These are phyloP conservation scores for Physaria fendleri DNA, from an alignment of 345 rosid genomes.

Conservation along the genomic window DNA sequence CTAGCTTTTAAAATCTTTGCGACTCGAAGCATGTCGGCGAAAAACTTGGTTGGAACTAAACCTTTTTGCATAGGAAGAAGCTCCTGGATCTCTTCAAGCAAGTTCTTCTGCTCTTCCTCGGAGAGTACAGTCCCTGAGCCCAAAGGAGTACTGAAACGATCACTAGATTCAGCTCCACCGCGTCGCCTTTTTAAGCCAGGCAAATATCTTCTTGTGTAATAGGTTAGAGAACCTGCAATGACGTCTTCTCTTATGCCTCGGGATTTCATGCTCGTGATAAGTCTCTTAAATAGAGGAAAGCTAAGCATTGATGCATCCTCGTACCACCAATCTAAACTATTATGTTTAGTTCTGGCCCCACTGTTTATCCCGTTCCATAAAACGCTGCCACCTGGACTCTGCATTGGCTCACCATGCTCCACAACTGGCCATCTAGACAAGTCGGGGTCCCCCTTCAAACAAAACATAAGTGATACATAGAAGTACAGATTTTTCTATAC, in stretches of 20 bases:
- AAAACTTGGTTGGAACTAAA: slow-evolving; percentile 66
- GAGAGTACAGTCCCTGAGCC: slow-evolving; percentile 53
- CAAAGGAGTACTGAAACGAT: slow-evolving; percentile 48
- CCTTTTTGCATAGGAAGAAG: slow-evolving; percentile 80
- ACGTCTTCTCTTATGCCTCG: slow-evolving; percentile 71
- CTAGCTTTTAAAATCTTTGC: slow-evolving; percentile 70
- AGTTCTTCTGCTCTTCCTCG: slow-evolving; percentile 77
- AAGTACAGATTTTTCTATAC: background rate
- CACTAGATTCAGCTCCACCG: slow-evolving; percentile 51
- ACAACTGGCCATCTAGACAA: slow-evolving; percentile 87
- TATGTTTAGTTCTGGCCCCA: slow-evolving; percentile 69
- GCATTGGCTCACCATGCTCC: slow-evolving; percentile 93
- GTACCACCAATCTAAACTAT: slow-evolving; percentile 93
- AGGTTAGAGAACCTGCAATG: slow-evolving; percentile 65
- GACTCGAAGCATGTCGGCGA: slow-evolving; percentile 76
- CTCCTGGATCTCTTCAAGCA: slow-evolving; percentile 66
- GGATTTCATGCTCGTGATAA: slow-evolving; percentile 66
- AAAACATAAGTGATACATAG: background rate
- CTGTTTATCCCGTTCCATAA: slow-evolving; percentile 98
- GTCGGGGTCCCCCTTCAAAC: slow-evolving; percentile 67
- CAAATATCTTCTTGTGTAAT: slow-evolving; percentile 67
- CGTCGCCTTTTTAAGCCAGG: slow-evolving; percentile 83
- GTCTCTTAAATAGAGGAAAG: slow-evolving; percentile 64
- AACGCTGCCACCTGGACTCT: slow-evolving; percentile 94
- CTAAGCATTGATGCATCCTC: slow-evolving; percentile 80